phyloP scores from a whole-genome alignment of 148 eudicot species.

The Amaranthus palmeri region DNA sequence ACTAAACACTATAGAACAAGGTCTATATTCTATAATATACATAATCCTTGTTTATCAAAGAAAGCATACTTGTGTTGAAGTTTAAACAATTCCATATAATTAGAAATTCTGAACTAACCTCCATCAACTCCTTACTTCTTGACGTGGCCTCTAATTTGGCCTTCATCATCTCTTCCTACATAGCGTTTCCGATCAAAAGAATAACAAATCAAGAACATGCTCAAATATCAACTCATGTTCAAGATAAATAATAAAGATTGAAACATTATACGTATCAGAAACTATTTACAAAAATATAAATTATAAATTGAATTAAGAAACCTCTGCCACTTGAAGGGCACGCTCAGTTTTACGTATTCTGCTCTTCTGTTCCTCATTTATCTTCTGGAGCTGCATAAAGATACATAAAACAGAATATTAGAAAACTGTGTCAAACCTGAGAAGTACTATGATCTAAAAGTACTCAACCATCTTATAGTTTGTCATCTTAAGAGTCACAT shows the following conservation, averaged over 20 bases:
- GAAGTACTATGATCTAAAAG: neutral
- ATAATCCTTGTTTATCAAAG: neutral
- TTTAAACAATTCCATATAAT: neutral
- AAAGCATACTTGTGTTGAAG: neutral
- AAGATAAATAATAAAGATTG: neutral
- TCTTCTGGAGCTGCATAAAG: conserved; percentile 60
- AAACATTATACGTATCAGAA: too few species aligned
- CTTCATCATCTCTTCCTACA: conserved; percentile 80
- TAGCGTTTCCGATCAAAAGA: neutral
- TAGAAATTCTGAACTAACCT: conserved; percentile 40
- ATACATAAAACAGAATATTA: conserved; percentile 13
- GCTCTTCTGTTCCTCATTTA: conserved; percentile 55
- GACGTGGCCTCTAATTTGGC: conserved; percentile 76
- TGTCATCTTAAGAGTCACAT: too few species aligned
- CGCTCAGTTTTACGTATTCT: conserved; percentile 69
- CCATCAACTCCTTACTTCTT: conserved; percentile 50
- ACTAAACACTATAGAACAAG: neutral
- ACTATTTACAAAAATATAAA: too few species aligned
- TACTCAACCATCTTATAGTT: too few species aligned
- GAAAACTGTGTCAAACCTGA: neutral
- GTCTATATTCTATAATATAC: neutral
- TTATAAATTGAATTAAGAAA: conserved; percentile 5
- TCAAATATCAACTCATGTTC: neutral
- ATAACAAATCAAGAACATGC: conserved; percentile 1
- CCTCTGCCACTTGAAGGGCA: conserved; percentile 85